These are phyloP conservation scores for Picea glauca DNA, from an alignment of 75 land plant genomes.

Conservation along the genomic window DNA sequence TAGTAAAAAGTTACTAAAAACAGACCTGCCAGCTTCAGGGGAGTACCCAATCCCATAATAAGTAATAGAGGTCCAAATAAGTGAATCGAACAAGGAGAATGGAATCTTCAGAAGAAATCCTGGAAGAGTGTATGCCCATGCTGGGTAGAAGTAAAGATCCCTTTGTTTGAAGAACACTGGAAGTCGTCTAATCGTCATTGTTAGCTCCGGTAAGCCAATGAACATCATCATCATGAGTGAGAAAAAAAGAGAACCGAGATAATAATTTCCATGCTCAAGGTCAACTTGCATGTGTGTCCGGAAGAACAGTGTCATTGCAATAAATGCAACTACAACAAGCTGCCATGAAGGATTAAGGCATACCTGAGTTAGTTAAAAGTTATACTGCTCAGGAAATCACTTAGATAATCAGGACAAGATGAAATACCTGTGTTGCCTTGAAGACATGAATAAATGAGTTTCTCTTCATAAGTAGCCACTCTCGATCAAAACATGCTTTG, in stretches of 20 bases:
- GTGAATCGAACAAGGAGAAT: constrained; percentile 46
- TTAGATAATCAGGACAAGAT: background rate
- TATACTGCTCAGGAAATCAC: background rate
- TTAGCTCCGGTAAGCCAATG: constrained; percentile 58
- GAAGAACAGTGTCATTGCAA: constrained; percentile 59
- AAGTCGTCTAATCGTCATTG: constrained; percentile 47
- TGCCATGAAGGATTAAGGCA: constrained; percentile 13
- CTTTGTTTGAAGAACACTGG: constrained; percentile 69
- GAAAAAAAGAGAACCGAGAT: constrained; percentile 55
- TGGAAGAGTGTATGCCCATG: constrained; percentile 76
- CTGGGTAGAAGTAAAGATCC: constrained; percentile 58
- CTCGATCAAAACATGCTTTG: constrained; percentile 57
- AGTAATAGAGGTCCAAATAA: constrained; percentile 52
- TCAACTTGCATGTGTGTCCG: constrained; percentile 55
- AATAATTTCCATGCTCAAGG: constrained; percentile 27
- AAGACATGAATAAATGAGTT: constrained; percentile 70
- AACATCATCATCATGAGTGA: constrained; percentile 34
- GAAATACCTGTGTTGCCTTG: constrained; percentile 60
- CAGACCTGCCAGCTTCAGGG: constrained; percentile 58
- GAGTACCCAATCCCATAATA: constrained; percentile 61
- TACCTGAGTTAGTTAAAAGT: background rate
- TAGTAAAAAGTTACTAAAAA: background rate
- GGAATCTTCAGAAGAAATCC: constrained; percentile 47
- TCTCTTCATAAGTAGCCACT: constrained; percentile 67
- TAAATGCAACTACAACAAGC: constrained; percentile 30